phyloP scores from a whole-genome alignment of 2,329 filamentous ascomycete species.

The Ophiostoma australiae region DNA sequence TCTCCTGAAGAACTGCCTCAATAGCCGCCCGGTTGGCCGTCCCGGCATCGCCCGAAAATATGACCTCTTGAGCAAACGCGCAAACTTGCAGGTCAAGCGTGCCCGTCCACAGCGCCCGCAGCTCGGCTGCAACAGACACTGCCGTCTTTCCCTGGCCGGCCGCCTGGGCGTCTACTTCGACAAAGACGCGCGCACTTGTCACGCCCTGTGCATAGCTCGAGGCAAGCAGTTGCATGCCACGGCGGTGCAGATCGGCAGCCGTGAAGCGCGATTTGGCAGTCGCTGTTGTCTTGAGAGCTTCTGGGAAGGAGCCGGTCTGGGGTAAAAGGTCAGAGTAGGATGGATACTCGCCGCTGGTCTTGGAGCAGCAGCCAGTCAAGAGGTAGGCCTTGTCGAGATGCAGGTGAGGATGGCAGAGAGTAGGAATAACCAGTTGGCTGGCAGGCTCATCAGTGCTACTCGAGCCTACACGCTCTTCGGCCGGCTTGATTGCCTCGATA shows the following conservation, averaged over 20 bases:
- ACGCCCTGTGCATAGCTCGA: slow-evolving; percentile 61
- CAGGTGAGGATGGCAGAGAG: slow-evolving; percentile 66
- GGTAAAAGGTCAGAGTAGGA: slow-evolving; percentile 56
- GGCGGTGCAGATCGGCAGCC: slow-evolving; percentile 55
- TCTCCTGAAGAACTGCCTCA: slow-evolving; percentile 31
- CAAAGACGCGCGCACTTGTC: slow-evolving; percentile 64
- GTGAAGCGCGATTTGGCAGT: slow-evolving; percentile 61
- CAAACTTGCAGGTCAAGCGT: slow-evolving; percentile 61
- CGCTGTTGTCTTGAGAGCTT: slow-evolving; percentile 52
- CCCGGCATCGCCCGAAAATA: slow-evolving; percentile 53
- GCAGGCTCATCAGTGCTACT: background rate
- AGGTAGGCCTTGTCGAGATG: slow-evolving; percentile 66
- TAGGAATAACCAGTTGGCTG: slow-evolving; percentile 34
- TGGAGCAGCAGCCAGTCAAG: slow-evolving; percentile 38
- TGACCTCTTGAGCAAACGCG: slow-evolving; percentile 64
- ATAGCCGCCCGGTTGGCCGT: slow-evolving; percentile 48
- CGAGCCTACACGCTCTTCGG: background rate
- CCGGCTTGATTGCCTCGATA: slow-evolving; percentile 16
- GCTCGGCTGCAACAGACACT: slow-evolving; percentile 48
- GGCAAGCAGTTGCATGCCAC: slow-evolving; percentile 60
- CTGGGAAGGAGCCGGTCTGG: slow-evolving; percentile 56
- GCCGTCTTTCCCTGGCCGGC: slow-evolving; percentile 31
- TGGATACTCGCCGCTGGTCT: slow-evolving; percentile 24
- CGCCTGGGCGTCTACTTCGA: slow-evolving; percentile 63
- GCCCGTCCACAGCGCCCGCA: slow-evolving; percentile 52